Base-by-base conservation (phyloP, 1,284 basidiomycete genomes). In the Cryptococcus sp. region DNA sequence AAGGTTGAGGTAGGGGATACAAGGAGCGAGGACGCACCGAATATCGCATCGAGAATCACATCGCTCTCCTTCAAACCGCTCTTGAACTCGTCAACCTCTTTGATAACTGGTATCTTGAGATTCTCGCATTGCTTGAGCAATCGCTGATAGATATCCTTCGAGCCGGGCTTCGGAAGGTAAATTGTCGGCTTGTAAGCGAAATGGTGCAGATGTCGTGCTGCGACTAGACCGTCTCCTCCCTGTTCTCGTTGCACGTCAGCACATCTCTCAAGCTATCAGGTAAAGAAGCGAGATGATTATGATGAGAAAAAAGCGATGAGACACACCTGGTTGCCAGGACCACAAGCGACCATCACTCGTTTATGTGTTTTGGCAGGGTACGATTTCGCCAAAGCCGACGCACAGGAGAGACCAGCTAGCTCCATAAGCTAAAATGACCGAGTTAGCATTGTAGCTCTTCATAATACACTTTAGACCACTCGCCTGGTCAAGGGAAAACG, bases 181-280 rank as follows among this genome's bases (percentile, higher is more conserved):
- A 97, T 82, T 0, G 85, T 89, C 0, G 91, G 89, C 54, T 83
- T 80, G 75, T 94, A 96, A 5, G 89, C 89, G 74, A 96, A 95
- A 83, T 93, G 88, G 22, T 87, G 85, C 5, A 99, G 83, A 78
- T 99, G 96, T 26, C 95, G 82, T 37, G 96, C 95, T 16, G 96
- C 96, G 3, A 98, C 95, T 0, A 99, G 81, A 2, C 96, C 96
- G 77, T 99, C 96, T 5, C 95, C 96, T 13, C 96, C 93, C 82
- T 84, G 67, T 22, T 38, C 22, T 29, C 6, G 13, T 11, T 5
- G 13, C 5, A 44, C 8, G 7, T 38, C 50, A 41, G 7, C 47
- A 20, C 5, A 8, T 8, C 46, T 6, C 43, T 3, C 6, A 3
- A 44, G 43, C 5, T 34, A 44, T 8, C 16, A 16, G 43, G 17